Evolutionary conservation across 768 basidiomycete genomes (phyloP).

Genomic region (Amanita fuliginea): DNA sequence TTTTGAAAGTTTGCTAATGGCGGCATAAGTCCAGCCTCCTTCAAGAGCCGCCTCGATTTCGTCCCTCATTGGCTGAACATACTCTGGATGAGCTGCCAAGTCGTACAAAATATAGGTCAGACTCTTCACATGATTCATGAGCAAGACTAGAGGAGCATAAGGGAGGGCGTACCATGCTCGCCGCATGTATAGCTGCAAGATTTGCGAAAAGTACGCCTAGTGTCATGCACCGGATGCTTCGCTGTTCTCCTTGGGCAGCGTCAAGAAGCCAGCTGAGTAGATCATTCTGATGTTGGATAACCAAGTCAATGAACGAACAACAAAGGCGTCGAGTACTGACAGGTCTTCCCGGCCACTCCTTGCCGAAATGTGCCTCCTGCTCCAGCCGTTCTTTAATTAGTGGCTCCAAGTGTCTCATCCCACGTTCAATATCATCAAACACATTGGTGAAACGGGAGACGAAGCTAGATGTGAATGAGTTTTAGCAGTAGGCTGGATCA

Average conservation of each 20-base stretch:
- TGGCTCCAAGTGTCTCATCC: constrained; percentile 16
- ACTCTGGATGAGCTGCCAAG: constrained; percentile 23
- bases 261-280: constrained; percentile 39
- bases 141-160: neutral
- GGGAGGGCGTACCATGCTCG: constrained; percentile 23
- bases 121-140: constrained; percentile 15
- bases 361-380: constrained; percentile 14
- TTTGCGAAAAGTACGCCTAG: constrained; percentile 26
- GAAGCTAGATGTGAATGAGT: constrained; percentile 7
- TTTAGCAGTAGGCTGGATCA: neutral
- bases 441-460: constrained; percentile 11
- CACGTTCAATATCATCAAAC: constrained; percentile 6
- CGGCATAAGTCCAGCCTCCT: constrained; percentile 23
- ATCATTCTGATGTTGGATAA: constrained; percentile 23
- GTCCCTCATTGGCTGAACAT: constrained; percentile 23
- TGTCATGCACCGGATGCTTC: constrained; percentile 18
- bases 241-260: constrained; percentile 19
- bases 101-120: constrained; percentile 26
- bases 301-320: neutral
- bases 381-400: constrained; percentile 17
- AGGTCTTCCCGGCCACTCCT: constrained; percentile 20
- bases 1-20: constrained; percentile 27
- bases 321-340: constrained; percentile 8
- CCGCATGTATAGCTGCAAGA: constrained; percentile 34
- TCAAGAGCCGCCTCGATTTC: constrained; percentile 28